Evolutionary conservation across 2,329 filamentous ascomycete genomes (phyloP).

Genomic region (Epichloe brachyelytri): DNA sequence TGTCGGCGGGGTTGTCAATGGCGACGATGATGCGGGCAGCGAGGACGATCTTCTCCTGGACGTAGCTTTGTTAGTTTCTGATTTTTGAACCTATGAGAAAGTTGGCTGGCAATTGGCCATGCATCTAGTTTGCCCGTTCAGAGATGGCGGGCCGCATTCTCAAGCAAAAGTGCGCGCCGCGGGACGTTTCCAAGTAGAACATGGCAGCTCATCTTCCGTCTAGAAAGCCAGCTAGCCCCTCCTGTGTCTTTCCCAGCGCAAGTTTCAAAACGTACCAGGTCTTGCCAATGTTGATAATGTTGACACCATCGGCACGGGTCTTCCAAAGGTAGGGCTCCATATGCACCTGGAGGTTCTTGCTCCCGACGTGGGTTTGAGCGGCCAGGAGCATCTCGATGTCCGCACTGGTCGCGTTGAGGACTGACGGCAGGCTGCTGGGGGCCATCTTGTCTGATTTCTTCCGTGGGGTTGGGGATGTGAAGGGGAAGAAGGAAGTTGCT

Average conservation of each 20-base stretch:
- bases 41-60: slow-evolving; percentile 96
- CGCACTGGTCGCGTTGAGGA: slow-evolving; percentile 94
- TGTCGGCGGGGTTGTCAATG: slow-evolving; percentile 98
- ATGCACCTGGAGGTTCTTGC: slow-evolving; percentile 99
- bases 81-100: not conserved
- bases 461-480: slow-evolving; percentile 19
- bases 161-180: not conserved
- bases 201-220: not conserved
- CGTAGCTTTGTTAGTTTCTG: slow-evolving; percentile 3
- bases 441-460: slow-evolving; percentile 65
- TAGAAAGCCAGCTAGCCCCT: not conserved
- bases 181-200: not conserved
- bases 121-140: too few species aligned
- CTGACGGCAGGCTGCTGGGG: slow-evolving; percentile 81
- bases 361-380: slow-evolving; percentile 90
- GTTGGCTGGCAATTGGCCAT: not conserved
- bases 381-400: slow-evolving; percentile 99
- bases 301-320: slow-evolving; percentile 96
- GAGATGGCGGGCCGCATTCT: not conserved
- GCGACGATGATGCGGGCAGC: slow-evolving; percentile 97
- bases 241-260: too few species aligned
- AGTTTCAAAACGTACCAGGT: slow-evolving; percentile 61
- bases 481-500: slow-evolving; percentile 17
- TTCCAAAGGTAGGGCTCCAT: slow-evolving; percentile 99
- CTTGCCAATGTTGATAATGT: slow-evolving; percentile 99